A percentile compares a stretch with the other conserved stretches of the same genome.
phyloP scores from a whole-genome alignment of 1,139 yeast species.

The Hemisphaericaspora lyxosophila region DNA sequence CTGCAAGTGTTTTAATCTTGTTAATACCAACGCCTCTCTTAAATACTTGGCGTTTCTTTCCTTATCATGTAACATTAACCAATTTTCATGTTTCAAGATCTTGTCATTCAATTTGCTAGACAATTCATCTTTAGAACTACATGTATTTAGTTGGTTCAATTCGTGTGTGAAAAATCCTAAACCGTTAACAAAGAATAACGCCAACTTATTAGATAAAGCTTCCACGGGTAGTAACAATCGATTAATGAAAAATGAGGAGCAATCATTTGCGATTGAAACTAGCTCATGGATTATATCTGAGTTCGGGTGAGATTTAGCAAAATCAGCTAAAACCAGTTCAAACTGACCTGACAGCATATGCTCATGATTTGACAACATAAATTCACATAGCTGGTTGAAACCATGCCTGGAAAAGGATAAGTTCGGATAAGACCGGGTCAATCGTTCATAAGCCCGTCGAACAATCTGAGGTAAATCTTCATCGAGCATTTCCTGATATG shows the following conservation, averaged over 20 bases:
- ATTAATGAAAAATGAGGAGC: background rate
- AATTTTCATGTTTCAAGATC: constrained; percentile 20
- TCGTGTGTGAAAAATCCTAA: constrained; percentile 26
- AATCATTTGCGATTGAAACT: background rate
- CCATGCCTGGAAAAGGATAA: constrained; percentile 2
- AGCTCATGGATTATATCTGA: background rate
- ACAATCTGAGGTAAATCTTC: background rate
- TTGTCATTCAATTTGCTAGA: constrained; percentile 12
- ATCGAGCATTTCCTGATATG: background rate
- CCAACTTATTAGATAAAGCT: background rate
- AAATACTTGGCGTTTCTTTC: no score
- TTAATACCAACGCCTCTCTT: constrained; percentile 16
- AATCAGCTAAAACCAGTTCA: background rate
- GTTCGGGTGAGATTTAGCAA: background rate
- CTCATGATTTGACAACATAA: background rate
- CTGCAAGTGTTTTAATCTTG: constrained; percentile 7
- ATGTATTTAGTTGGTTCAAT: constrained; percentile 22
- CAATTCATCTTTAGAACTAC: background rate
- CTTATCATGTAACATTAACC: no score
- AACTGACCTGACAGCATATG: background rate
- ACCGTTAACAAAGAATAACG: constrained; percentile 16
- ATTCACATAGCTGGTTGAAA: background rate
- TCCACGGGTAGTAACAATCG: constrained; percentile 6
- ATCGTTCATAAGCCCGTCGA: background rate
- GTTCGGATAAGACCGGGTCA: constrained; percentile 5